Base-by-base conservation (phyloP, 768 basidiomycete genomes). In the Leucocoprinus sp. region DNA sequence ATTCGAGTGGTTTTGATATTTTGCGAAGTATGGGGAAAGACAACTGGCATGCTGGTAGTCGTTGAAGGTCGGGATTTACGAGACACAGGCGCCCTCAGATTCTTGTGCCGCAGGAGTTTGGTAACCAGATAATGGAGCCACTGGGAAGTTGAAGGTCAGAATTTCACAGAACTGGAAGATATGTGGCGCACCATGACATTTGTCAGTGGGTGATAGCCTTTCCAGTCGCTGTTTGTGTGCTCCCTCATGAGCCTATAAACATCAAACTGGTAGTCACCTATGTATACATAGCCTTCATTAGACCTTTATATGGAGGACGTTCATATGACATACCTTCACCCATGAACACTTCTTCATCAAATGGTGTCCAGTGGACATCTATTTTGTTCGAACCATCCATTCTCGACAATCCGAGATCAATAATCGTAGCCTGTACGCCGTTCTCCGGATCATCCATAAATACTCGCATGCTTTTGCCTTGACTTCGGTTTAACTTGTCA, bases 231-330 rank as follows among this genome's bases (percentile, higher is more conserved):
- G 4, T 70, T 64, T 37, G 76, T 79, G 50, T 79, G 65, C 23
- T 68, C 66, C 39, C 71, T 70, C 90, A 98, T 97, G 64, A 83
- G 76, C 34, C 95, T 78, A 57, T 99, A 99, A 3, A 97, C 71
- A 57, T 97, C 92, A 61, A 91, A 97, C 61, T 98, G 96, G 56
- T 89, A 87, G 60, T 92, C 89, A 8, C 91, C 85, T 87, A 23
- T 6, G 42, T 34, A 27, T 7, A 12, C 14, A 28, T 17, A 33
- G 23, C 18, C 15, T 43, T 28, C 28, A 38, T 34, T 23, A 48
- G 14, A 40, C 1, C 23, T 33, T 17, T 31, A 42, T 8, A 23
- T 12, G 7, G 8, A 31, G 15, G 22, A n/a, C 37, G 22, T 8
- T 12, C 8, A 21, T 8, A 19, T 14, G 17, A 47, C 62, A 56